Percentiles rank a stretch among this genome's conserved stretches.
phyloP scores from a whole-genome alignment of 345 rosid genomes.

The Eucalyptus pauciflora region DNA sequence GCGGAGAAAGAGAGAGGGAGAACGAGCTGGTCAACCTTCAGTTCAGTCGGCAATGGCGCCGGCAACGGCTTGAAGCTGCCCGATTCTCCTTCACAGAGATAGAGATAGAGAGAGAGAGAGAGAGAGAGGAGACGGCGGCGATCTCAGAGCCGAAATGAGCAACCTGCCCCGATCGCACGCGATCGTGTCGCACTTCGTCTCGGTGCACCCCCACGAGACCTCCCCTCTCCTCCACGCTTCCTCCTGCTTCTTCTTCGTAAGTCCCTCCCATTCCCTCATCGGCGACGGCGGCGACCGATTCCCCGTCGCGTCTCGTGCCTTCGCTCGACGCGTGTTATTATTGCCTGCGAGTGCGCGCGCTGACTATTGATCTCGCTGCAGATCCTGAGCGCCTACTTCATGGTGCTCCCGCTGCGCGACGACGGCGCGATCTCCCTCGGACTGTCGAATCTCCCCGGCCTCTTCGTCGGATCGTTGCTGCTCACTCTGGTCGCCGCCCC shows the following conservation, averaged over 20 bases:
- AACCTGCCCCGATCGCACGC: slow-evolving; percentile 34
- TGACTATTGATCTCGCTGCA: not conserved
- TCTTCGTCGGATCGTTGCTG: slow-evolving; percentile 62
- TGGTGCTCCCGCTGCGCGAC: slow-evolving; percentile 81
- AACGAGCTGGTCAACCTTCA: not conserved
- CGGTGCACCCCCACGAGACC: slow-evolving; percentile 76
- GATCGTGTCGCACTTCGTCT: slow-evolving; percentile 48
- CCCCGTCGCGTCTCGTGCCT: not conserved
- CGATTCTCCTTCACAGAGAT: not conserved
- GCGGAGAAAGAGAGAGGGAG: not conserved
- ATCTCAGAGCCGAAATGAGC: not conserved
- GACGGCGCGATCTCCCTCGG: slow-evolving; percentile 89
- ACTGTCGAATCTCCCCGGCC: slow-evolving; percentile 64
- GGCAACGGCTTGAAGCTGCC: not conserved
- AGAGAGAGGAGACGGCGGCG: not conserved
- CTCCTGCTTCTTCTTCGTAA: slow-evolving; percentile 89
- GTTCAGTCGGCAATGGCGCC: not conserved
- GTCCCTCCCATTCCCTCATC: not conserved
- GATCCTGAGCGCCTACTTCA: slow-evolving; percentile 88
- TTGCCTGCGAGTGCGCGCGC: not conserved
- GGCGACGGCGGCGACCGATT: not conserved
- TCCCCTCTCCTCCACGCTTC: slow-evolving; percentile 64
- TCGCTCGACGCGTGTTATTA: not conserved
- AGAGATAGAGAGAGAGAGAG: not conserved
- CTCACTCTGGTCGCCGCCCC: slow-evolving; percentile 89